A percentile compares a stretch with the other conserved stretches of the same genome.
phyloP scores from a whole-genome alignment of 2,329 filamentous ascomycete genomes.

The Calonectria pseudoreteaudii region DNA sequence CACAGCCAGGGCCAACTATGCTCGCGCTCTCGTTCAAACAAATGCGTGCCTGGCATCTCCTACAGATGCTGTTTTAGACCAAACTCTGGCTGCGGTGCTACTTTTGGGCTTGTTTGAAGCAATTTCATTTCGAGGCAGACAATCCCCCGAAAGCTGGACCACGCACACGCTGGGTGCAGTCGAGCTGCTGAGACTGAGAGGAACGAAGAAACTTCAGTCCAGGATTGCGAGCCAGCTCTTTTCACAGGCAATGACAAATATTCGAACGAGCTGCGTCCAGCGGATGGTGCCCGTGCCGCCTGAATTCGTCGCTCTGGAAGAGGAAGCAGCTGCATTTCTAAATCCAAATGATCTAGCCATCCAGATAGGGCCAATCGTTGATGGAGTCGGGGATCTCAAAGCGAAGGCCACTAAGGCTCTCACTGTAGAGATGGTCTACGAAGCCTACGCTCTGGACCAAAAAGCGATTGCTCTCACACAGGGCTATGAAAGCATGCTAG shows the following conservation, averaged over 20 bases:
- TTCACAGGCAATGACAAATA: constrained; percentile 41
- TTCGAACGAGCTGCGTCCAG: constrained; percentile 43
- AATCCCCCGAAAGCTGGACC: constrained; percentile 41
- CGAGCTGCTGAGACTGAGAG: constrained; percentile 41
- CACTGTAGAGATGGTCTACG: constrained; percentile 21
- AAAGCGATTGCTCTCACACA: constrained; percentile 21
- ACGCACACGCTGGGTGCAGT: constrained; percentile 41
- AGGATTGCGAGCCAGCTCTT: constrained; percentile 36
- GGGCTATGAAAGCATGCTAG: background rate
- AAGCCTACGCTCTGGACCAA: constrained; percentile 36
- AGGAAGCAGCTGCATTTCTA: constrained; percentile 22
- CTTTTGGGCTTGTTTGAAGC: constrained; percentile 44
- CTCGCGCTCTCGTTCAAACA: constrained; percentile 31
- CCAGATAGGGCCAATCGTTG: constrained; percentile 28
- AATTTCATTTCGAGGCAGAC: constrained; percentile 38
- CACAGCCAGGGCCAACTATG: constrained; percentile 34
- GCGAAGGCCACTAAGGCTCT: background rate
- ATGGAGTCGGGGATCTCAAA: constrained; percentile 33
- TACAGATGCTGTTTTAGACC: constrained; percentile 35
- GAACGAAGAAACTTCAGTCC: constrained; percentile 34
- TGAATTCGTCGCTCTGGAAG: constrained; percentile 33
- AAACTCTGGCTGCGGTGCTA: constrained; percentile 42
- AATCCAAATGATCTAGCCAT: constrained; percentile 27
- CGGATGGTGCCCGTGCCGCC: constrained; percentile 33
- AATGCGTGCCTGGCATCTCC: constrained; percentile 32